Evolutionary conservation across 2,329 filamentous ascomycete genomes (phyloP).

Genomic region (Exophiala sp.): DNA sequence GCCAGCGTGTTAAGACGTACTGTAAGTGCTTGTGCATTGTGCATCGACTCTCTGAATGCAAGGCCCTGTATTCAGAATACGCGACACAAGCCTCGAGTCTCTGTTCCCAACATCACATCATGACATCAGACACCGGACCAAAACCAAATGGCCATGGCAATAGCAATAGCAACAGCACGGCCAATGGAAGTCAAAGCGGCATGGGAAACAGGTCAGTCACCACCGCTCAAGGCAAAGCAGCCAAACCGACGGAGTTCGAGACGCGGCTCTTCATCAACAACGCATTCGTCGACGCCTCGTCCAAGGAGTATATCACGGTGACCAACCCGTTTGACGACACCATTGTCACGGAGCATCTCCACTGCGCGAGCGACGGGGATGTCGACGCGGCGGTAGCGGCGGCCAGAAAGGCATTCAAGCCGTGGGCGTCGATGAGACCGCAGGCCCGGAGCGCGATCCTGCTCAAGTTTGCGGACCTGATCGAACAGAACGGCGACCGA

Average conservation of each 20-base stretch:
- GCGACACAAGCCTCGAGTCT: no score
- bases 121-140: no score
- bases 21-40: no score
- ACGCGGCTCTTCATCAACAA: constrained; percentile 5
- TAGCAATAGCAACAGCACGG: no score
- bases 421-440: constrained; percentile 43
- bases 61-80: no score
- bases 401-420: constrained; percentile 31
- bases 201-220: no score
- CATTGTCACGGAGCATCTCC: neutral
- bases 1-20: no score
- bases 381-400: constrained; percentile 32
- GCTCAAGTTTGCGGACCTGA: constrained; percentile 38
- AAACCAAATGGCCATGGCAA: no score
- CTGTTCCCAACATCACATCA: no score
- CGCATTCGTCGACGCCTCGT: neutral
- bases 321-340: neutral
- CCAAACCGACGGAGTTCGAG: neutral
- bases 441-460: constrained; percentile 41
- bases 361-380: constrained; percentile 31
- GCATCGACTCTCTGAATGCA: no score
- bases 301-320: neutral
- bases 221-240: no score
- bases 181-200: no score
- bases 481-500: constrained; percentile 39